Percentiles rank a stretch among this genome's conserved stretches.
These are phyloP conservation scores for Cladosporium sphaerospermum DNA, from an alignment of 2,329 filamentous ascomycete species.

Conservation along the genomic window DNA sequence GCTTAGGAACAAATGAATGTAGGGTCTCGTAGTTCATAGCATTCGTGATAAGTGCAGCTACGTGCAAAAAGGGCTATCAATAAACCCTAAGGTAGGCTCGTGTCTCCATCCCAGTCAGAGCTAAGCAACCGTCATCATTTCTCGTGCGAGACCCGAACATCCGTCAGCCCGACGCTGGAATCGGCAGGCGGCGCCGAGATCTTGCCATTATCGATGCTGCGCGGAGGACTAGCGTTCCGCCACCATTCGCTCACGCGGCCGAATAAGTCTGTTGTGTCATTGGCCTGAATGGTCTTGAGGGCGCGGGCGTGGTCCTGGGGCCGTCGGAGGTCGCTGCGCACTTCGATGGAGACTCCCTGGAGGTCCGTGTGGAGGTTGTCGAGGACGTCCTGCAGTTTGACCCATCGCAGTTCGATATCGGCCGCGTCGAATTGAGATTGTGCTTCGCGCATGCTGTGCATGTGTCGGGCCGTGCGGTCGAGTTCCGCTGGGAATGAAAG, in stretches of 20 bases:
- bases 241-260: conserved; percentile 4
- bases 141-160: conserved; percentile 5
- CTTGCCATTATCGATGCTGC: not conserved
- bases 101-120: not conserved
- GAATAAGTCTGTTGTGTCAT: conserved; percentile 1
- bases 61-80: no score
- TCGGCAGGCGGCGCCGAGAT: not conserved
- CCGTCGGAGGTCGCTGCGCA: conserved; percentile 4
- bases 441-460: conserved; percentile 9
- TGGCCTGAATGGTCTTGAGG: conserved; percentile 2
- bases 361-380: conserved; percentile 9
- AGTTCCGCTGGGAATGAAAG: conserved; percentile 13
- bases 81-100: no score
- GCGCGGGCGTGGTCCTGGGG: conserved; percentile 4
- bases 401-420: conserved; percentile 12
- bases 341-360: not conserved
- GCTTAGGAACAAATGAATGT: no score
- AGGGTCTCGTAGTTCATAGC: no score
- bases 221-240: conserved; percentile 2
- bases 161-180: not conserved
- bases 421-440: conserved; percentile 8
- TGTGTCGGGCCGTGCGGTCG: conserved; percentile 4
- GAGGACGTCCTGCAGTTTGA: conserved; percentile 15
- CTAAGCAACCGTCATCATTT: not conserved
- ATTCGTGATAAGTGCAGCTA: no score